phyloP scores from a whole-genome alignment of 1,284 basidiomycete species.

The Pseudozyma sp. region DNA sequence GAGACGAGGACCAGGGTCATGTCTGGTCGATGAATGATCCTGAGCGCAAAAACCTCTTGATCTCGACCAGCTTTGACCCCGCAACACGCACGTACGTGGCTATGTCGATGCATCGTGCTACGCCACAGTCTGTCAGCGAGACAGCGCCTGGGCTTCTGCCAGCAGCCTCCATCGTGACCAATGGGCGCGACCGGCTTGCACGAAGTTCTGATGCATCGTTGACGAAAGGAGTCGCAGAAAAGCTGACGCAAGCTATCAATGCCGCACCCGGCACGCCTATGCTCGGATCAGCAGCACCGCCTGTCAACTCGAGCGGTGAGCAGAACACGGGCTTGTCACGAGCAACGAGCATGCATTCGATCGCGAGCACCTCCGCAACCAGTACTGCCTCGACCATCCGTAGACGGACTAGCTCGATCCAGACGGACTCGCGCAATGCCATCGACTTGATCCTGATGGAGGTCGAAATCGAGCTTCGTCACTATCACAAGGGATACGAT shows the following conservation, averaged over 20 bases:
- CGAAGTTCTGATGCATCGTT: constrained; percentile 50
- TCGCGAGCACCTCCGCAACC: constrained; percentile 28
- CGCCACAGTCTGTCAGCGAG: constrained; percentile 1
- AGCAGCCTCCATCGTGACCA: constrained; percentile 23
- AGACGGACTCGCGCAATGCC: constrained; percentile 43
- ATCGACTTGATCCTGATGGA: constrained; percentile 56
- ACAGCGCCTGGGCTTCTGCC: constrained; percentile 21
- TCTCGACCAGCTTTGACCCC: constrained; percentile 54
- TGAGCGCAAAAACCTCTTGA: constrained; percentile 35
- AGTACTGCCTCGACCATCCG: constrained; percentile 39
- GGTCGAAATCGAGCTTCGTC: constrained; percentile 64
- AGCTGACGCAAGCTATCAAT: constrained; percentile 29
- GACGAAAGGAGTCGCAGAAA: constrained; percentile 45
- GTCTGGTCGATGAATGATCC: constrained; percentile 46
- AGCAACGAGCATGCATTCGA: constrained; percentile 50
- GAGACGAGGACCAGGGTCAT: constrained; percentile 59
- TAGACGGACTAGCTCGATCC: constrained; percentile 45
- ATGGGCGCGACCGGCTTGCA: constrained; percentile 18
- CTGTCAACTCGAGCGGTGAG: constrained; percentile 31
- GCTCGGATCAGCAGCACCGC: constrained; percentile 25
- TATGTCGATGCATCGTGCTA: constrained; percentile 32
- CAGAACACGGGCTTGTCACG: constrained; percentile 37
- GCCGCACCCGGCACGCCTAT: constrained; percentile 40
- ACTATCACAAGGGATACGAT: constrained; percentile 65
- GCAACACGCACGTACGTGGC: constrained; percentile 27